Base-by-base conservation (phyloP, 805 yeast species). In the Candida xyloterini region DNA sequence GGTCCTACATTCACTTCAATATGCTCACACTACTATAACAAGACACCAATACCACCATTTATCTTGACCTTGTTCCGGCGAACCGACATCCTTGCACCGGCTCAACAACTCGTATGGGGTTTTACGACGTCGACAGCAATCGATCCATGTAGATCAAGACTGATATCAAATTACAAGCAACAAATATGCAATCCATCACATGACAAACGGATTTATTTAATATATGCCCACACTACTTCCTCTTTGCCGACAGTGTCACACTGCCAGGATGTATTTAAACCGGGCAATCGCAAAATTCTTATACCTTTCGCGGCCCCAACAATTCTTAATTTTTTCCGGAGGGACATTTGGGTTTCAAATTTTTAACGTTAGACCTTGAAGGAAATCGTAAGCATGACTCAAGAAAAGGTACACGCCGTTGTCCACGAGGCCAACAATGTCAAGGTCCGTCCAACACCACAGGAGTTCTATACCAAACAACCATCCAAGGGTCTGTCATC, bases 391-490 rank as follows among this genome's bases (percentile, higher is more conserved):
- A 27, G 7, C 28, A 53, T 52, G 58, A 50, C 58, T 21, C 52
- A 48, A 46, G 48, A 47, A 10, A 43, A 48, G 38, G 42, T 46
- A 15, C 79, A 75, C 53, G 38, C 64, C 35, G 74, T 76, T 39
- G 84, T 78, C 38, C 83, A 77, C 55, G 84, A 78, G 63, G 83
- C 83, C 50, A 77, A 78, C 60, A 62, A 67, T 39, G 65, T 73
- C 43, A 54, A 51, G 30, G 65, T 69, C 33, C 72, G 73, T 53
- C 73, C 65, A 40, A 76, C 82, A 27, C 84, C 84, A 15, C 46
- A 62, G 48, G 73, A 69, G 37, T 79, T 78, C 58, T 79, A 57
- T 52, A 68, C 70, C 38, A 76, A 73, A 58, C 81, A 78, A 55
- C 88, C 87, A 45, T 62, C 71, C 38, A 60, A 68, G 31, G 83